Evolutionary conservation across 2,329 filamentous ascomycete species (phyloP).

Genomic region (Macrophomina pseudophaseolina): DNA sequence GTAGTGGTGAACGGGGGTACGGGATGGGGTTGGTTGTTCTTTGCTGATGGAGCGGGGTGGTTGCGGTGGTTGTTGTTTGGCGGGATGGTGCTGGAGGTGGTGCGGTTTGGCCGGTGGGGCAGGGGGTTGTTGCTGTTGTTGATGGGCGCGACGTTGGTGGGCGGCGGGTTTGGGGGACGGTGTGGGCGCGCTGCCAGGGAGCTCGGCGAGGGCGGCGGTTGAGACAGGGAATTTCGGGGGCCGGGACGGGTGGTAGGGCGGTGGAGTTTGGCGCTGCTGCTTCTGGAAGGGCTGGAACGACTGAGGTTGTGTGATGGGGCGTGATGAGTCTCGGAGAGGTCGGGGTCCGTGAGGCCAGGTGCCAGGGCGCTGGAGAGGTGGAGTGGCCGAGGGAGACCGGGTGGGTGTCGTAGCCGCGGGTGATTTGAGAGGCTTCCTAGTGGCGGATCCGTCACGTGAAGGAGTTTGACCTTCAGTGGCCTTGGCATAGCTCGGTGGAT

Average conservation of each 20-base stretch:
- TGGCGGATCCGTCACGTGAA: neutral
- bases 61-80: conserved; percentile 21
- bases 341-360: conserved; percentile 20
- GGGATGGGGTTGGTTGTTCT: neutral
- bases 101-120: neutral
- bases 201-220: conserved; percentile 20
- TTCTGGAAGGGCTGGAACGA: neutral
- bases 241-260: conserved; percentile 30
- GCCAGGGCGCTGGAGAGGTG: neutral
- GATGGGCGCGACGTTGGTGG: conserved; percentile 13
- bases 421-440: conserved; percentile 4
- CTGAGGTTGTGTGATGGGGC: neutral
- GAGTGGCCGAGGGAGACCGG: neutral
- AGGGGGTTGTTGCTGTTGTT: conserved; percentile 20
- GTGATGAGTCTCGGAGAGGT: neutral
- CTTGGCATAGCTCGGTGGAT: conserved; percentile 10
- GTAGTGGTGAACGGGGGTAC: too few species aligned
- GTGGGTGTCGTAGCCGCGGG: neutral
- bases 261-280: neutral
- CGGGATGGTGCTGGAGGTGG: neutral
- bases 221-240: conserved; percentile 30
- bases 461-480: conserved; percentile 12
- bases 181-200: conserved; percentile 7
- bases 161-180: conserved; percentile 4
- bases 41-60: conserved; percentile 19